These are phyloP conservation scores for Coniosporium uncinatum DNA, from an alignment of 2,329 filamentous ascomycete genomes.

Conservation along the genomic window DNA sequence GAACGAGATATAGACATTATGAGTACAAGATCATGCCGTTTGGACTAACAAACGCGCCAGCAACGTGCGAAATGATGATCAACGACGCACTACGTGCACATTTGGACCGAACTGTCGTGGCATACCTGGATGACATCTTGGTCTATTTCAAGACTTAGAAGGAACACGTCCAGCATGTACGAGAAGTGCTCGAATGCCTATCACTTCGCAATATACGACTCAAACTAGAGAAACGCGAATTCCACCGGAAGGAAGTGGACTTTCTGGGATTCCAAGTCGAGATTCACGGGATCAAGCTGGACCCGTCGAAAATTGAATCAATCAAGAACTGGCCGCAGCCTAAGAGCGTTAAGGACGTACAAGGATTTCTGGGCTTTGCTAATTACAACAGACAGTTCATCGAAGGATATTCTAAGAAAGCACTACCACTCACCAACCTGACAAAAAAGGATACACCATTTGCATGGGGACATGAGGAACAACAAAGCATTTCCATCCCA, in stretches of 20 bases:
- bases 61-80: constrained; percentile 13
- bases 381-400: constrained; percentile 26
- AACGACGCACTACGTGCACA: constrained; percentile 13
- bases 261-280: constrained; percentile 16
- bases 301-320: constrained; percentile 9
- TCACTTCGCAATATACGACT: constrained; percentile 6
- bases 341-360: constrained; percentile 10
- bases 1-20: constrained; percentile 21
- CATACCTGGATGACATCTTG: constrained; percentile 16
- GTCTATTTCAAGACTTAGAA: constrained; percentile 10
- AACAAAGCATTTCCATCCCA: no score
- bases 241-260: constrained; percentile 18
- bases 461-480: no score
- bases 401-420: constrained; percentile 12
- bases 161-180: constrained; percentile 4
- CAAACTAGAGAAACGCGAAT: constrained; percentile 16
- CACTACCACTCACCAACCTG: constrained; percentile 8
- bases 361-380: constrained; percentile 21
- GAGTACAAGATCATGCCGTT: constrained; percentile 23
- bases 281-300: constrained; percentile 14
- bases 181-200: constrained; percentile 1
- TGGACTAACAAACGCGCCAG: constrained; percentile 9
- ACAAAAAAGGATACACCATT: constrained; percentile 11
- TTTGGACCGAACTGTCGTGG: constrained; percentile 13
- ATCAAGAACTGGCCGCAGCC: constrained; percentile 14